Conservation (phyloP, 192 early-diverging fungal genomes). For the Rhizoclosmatium globosum region DNA sequence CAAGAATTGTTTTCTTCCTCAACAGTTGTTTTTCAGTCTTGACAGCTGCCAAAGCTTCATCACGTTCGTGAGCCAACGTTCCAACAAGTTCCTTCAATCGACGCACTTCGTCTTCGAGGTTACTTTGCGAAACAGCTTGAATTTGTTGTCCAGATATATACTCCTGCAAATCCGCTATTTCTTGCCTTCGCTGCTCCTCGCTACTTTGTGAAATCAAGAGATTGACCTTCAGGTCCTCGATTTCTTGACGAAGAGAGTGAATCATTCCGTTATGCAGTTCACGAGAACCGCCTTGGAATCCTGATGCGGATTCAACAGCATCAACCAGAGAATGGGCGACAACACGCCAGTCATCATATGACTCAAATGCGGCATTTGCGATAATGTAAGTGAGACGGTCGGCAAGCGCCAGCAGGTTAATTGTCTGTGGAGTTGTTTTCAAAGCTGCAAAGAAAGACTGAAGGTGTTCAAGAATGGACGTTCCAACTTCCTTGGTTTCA, state of each 20-base stretch:
- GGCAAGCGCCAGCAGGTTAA: conserved; percentile 17
- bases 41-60: conserved; percentile 18
- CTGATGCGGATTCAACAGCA: conserved; percentile 17
- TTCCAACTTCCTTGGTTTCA: conserved; percentile 35
- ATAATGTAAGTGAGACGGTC: conserved; percentile 7
- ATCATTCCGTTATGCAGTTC: not conserved
- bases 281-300: not conserved
- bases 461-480: conserved; percentile 33
- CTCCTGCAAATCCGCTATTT: not conserved
- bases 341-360: not conserved
- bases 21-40: too few species aligned
- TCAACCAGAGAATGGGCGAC: conserved; percentile 28
- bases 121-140: not conserved
- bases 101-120: conserved; percentile 3
- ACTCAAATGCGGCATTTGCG: conserved; percentile 3
- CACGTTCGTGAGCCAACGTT: conserved; percentile 19
- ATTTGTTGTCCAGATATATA: not conserved
- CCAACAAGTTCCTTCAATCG: conserved; percentile 26
- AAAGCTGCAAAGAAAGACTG: not conserved
- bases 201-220: not conserved
- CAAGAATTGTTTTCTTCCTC: too few species aligned
- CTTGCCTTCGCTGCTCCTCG: not conserved
- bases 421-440: not conserved
- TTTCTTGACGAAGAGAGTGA: conserved; percentile 1
- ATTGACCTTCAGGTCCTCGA: conserved; percentile 4